Base-by-base conservation (phyloP, 2,329 filamentous ascomycete genomes). In the Diaporthe nobilis region DNA sequence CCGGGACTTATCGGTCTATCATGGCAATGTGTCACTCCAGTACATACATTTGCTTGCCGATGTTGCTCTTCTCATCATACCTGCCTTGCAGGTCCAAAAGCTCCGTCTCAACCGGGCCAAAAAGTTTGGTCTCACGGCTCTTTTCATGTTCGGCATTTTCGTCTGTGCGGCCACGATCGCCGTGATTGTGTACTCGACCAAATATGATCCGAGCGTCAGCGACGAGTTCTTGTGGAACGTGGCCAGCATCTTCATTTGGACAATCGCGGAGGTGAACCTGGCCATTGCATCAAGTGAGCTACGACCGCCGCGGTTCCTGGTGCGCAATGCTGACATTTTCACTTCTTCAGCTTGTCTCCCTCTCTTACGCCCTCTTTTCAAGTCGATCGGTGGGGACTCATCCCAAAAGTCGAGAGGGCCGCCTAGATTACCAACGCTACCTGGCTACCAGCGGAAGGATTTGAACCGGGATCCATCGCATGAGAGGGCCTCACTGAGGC, bases 241-340 rank as follows among this genome's bases (percentile, higher is more conserved):
- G 47, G 47, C 65, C 47, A 39, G 31, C 22, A 53, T 68, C 13
- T 68, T 68, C 28, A 68, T 68, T 13, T 68, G 65, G 65, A 68
- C 65, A 7, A 53, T 53, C 13, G 65, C 34, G 7, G 65, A 68
- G 12, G 65, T 68, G 4, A 68, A 68, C 8, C 12, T 68, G 31
- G 65, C 65, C 65, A 53, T 68, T 25, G 65, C 65, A 53, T 68
- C 65, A 28, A 51, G 65, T 68, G 47, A 68, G 65, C 31, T 34
- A 20, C n/a, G n/a, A n/a, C n/a, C n/a, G n/a, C n/a, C n/a, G n/a
- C n/a, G n/a, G n/a, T n/a, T 10, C 15, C n/a, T n/a, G 8, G 34
- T 39, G 22, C 47, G 31, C 13, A 0, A 17, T 51, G n/a, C 31
- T 68, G 20, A 53, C n/a, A 17, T 6, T 20, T 4, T 13, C 12